phyloP scores from a whole-genome alignment of 129 eudicot genomes.

The Daucus carota region DH1_v3.0 NC_030385.2:41262501-41263000 shows the following conservation, averaged over 20 bases:
- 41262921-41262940: conserved; percentile 40
- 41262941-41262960: conserved; percentile 59
- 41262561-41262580: not conserved
- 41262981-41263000: not conserved
- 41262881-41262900: conserved; percentile 17
- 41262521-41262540: no score
- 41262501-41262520: no score
- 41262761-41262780: conserved; percentile 18
- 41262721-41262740: conserved; percentile 14
- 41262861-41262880: not conserved
- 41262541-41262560: not conserved
- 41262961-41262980: conserved; percentile 37
- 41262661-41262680: not conserved
- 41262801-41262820: not conserved
- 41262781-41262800: not conserved
- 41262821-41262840: conserved; percentile 70
- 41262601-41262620: no score
- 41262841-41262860: conserved; percentile 27
- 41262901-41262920: conserved; percentile 54
- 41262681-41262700: not conserved
- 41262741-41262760: conserved; percentile 20
- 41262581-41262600: not conserved
- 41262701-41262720: not conserved
- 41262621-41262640: not conserved
- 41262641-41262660: not conserved